Evolutionary conservation across 2,329 filamentous ascomycete species (phyloP).

Genomic region (Neopestalotiopsis rosae): DNA sequence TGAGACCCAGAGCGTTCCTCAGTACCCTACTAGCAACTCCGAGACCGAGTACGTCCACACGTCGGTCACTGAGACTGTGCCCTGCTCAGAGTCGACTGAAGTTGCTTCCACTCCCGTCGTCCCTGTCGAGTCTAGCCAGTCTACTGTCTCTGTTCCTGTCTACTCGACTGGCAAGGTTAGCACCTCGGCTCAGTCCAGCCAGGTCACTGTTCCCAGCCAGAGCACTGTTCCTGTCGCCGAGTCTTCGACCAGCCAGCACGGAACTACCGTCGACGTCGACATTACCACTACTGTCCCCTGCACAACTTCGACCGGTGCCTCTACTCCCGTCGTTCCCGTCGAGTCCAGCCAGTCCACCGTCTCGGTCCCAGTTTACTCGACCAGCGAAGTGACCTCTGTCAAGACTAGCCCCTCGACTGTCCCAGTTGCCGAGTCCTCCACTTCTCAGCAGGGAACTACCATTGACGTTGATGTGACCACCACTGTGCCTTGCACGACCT

Average conservation of each 20-base stretch:
- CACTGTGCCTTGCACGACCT: no score
- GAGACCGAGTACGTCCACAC: constrained; percentile 6
- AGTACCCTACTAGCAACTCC: not conserved
- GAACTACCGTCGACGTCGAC: not conserved
- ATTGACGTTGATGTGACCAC: no score
- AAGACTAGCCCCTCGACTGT: not conserved
- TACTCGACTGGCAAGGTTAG: not conserved
- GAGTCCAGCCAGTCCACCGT: not conserved
- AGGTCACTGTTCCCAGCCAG: no score
- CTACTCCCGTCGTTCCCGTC: not conserved
- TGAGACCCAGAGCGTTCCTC: not conserved
- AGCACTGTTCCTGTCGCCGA: no score
- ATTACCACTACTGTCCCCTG: not conserved
- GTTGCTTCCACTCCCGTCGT: not conserved
- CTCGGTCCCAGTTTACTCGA: not conserved
- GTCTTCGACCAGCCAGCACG: not conserved
- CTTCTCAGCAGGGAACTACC: not conserved
- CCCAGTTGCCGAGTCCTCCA: no score
- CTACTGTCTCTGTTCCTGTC: not conserved
- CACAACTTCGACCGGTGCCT: not conserved
- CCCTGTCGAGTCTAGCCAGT: not conserved
- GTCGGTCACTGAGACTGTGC: not conserved
- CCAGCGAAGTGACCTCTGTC: not conserved
- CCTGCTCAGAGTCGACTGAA: not conserved
- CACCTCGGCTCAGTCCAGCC: no score